Percentiles rank a stretch among this genome's conserved stretches.
Conservation (phyloP, 257 asterid genomes). For the Solanum chiquidenum region DNA sequence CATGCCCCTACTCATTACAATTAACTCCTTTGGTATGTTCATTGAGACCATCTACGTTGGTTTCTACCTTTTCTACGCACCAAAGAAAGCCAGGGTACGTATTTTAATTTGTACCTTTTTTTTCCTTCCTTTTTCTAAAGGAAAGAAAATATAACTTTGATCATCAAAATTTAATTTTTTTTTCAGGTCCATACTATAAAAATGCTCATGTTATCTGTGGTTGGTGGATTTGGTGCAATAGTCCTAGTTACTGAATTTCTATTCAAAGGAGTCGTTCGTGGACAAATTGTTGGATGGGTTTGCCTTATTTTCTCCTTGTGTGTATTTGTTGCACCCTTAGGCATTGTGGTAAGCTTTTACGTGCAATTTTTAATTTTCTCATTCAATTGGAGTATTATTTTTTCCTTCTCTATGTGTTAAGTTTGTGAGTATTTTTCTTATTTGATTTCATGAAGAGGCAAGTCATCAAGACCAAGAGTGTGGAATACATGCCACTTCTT, state of each 20-base stretch:
- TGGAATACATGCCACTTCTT: conserved; percentile 42
- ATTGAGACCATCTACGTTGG: conserved; percentile 37
- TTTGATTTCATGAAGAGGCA: conserved; percentile 22
- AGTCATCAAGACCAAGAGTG: conserved; percentile 40
- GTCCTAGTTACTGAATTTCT: conserved; percentile 29
- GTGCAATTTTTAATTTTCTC: too few relatives aligned
- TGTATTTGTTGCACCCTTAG: conserved; percentile 63
- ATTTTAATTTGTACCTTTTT: background rate
- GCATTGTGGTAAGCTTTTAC: conserved; percentile 25
- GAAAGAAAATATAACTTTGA: background rate
- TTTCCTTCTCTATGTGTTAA: background rate
- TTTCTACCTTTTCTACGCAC: conserved; percentile 42
- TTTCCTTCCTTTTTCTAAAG: background rate
- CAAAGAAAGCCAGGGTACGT: conserved; percentile 32
- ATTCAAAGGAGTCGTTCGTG: conserved; percentile 25
- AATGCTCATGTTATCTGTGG: conserved; percentile 21
- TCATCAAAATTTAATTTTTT: background rate
- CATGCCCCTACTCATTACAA: conserved; percentile 54
- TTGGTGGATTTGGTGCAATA: conserved; percentile 40
- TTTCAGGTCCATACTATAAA: conserved; percentile 39
- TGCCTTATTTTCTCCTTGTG: conserved; percentile 50
- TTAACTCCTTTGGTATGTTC: conserved; percentile 53
- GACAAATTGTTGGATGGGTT: conserved; percentile 49
- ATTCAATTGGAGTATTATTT: too few relatives aligned
- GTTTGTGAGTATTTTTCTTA: background rate